Evolutionary conservation across 768 basidiomycete species (phyloP), one percentile per base, ranked within the genome.

Genomic region (Psilocybe cyanescens): DNA sequence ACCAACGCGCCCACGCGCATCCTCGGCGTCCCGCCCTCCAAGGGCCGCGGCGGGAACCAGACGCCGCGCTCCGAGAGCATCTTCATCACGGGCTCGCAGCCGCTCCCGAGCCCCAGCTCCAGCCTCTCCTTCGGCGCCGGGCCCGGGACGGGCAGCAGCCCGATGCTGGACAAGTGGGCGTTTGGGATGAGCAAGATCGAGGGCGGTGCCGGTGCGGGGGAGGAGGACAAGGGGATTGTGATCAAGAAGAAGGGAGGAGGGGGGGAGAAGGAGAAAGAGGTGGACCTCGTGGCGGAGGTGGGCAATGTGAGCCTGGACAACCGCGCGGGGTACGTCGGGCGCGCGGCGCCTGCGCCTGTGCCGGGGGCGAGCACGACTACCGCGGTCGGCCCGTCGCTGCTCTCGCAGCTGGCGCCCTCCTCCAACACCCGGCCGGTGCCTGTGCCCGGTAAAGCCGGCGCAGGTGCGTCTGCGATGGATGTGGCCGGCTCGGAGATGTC

Each of bases 21-120:
- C 49, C 89, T 97, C 55, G 97, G 97, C 50, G 97, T 99, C 0
- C 97, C 97, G 0, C 93, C 92, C 0, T 90, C 89, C 39, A 94
- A 94, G 66, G 96, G 96, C 7, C 84, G 97, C 41, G 95, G 96
- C 5, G 97, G 97, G 0, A 97, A 97, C 73, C 97, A 98, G 75
- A 99, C 97, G 0, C 97, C 97, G 1, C 83, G 95, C 49, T 80
- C 80, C 12, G 95, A 97, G 68, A 78, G 76, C 59, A 78, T 84
- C 6, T 81, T 91, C 79, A 97, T 98, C 74, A 97, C 94, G 4
- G 94, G 92, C 30, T 94, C 92, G 0, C 97, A 95, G 70, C 97
- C 97, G 0, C 82, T 99, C 4, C 97, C 97, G 0, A 93, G 91
- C 2, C 92, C 92, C 0, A 88, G 86, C 14, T 90, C 89, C 31